Evolutionary conservation across 306 rosid genomes (phyloP).

Genomic region (Gynostemma pentaphyllum): DNA sequence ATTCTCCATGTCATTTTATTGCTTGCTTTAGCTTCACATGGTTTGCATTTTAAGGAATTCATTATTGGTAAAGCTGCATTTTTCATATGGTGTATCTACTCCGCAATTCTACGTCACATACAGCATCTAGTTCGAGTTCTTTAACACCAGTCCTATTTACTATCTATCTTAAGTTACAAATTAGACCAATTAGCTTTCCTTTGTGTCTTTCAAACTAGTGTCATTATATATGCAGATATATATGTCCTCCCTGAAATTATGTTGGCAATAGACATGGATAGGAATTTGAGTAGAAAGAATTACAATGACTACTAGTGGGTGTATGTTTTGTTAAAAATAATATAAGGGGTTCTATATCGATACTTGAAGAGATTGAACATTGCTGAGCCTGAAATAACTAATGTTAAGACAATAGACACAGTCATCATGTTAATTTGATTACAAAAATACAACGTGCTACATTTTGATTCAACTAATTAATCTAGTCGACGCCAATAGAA

Average conservation of each 20-base stretch:
- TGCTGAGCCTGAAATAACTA: not conserved
- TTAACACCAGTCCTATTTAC: not conserved
- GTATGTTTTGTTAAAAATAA: not conserved
- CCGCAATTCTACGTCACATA: too few relatives aligned
- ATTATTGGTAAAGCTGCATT: not conserved
- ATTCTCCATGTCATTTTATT: not conserved
- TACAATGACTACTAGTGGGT: not conserved
- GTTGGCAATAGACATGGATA: not conserved
- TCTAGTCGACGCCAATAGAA: not conserved
- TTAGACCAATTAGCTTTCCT: not conserved
- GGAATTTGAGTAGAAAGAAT: not conserved
- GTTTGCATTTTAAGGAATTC: not conserved
- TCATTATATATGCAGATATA: too few relatives aligned
- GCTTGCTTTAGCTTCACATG: not conserved
- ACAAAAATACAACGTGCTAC: not conserved
- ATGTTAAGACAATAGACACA: too few relatives aligned
- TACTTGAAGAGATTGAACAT: not conserved
- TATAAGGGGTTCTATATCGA: not conserved
- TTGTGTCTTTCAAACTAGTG: not conserved
- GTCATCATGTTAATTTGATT: too few relatives aligned
- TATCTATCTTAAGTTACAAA: not conserved
- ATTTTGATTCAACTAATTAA: not conserved
- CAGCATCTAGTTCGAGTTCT: not conserved
- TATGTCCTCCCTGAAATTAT: not conserved
- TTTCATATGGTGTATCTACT: not conserved